These are phyloP conservation scores for Pythium monospermum DNA, from an alignment of 352 stramenopile species.

Conservation along the genomic window DNA sequence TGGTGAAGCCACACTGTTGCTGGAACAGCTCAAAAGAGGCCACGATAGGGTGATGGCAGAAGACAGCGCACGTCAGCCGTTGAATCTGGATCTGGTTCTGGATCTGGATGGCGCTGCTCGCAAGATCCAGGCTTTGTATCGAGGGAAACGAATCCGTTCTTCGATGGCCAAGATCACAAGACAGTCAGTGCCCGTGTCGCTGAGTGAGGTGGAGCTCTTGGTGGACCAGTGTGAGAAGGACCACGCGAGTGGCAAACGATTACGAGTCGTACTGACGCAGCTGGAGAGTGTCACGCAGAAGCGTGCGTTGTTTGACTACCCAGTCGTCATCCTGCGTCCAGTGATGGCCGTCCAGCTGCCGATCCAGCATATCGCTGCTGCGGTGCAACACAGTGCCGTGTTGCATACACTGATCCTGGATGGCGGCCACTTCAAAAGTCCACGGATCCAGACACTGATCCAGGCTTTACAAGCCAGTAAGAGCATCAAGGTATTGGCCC, in stretches of 20 bases:
- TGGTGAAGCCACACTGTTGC: constrained; percentile 28
- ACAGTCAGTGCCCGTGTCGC: constrained; percentile 13
- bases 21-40: constrained; percentile 36
- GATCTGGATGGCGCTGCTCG: constrained; percentile 32
- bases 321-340: constrained; percentile 32
- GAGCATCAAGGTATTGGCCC: constrained; percentile 35
- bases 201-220: constrained; percentile 30
- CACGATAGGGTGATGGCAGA: constrained; percentile 28
- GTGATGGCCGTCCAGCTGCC: background rate
- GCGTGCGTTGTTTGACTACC: constrained; percentile 44
- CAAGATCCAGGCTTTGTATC: constrained; percentile 54
- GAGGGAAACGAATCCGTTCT: constrained; percentile 33
- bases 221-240: constrained; percentile 24
- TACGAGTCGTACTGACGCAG: background rate
- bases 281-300: constrained; percentile 24
- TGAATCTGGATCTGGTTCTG: background rate
- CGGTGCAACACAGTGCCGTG: constrained; percentile 37
- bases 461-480: constrained; percentile 36
- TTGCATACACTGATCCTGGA: constrained; percentile 38
- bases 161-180: constrained; percentile 36
- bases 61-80: background rate
- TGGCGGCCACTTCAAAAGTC: constrained; percentile 27
- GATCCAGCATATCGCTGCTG: constrained; percentile 34
- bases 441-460: constrained; percentile 28
- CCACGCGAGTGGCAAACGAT: constrained; percentile 12